phyloP scores from a whole-genome alignment of 148 eudicot species.

The Arbutus unedo region DNA sequence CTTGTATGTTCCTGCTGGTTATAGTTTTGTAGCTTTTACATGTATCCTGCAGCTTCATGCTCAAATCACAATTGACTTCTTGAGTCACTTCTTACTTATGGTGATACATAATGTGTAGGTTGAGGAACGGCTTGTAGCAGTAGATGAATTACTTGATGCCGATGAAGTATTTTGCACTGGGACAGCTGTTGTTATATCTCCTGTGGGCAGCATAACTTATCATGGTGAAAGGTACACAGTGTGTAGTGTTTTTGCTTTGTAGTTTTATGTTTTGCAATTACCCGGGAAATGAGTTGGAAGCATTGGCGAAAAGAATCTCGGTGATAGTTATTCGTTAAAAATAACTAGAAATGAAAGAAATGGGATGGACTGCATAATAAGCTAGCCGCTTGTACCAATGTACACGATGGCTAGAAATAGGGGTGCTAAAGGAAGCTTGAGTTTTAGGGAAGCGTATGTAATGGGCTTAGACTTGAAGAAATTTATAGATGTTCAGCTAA shows the following conservation, averaged over 20 bases:
- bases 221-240: slow-evolving; percentile 61
- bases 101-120: slow-evolving; percentile 47
- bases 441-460: neutral
- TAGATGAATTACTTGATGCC: slow-evolving; percentile 83
- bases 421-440: neutral
- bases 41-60: neutral
- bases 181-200: slow-evolving; percentile 94
- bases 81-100: slow-evolving; percentile 5
- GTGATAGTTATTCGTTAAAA: neutral
- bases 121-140: slow-evolving; percentile 69
- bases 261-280: neutral
- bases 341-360: neutral
- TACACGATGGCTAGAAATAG: neutral
- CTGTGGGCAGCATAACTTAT: slow-evolving; percentile 92
- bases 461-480: neutral
- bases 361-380: neutral
- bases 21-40: neutral
- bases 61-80: neutral
- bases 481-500: neutral
- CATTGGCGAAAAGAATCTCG: too few species aligned
- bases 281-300: neutral
- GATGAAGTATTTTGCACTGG: slow-evolving; percentile 99
- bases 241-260: slow-evolving; percentile 26
- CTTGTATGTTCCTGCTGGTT: neutral
- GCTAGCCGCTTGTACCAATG: neutral